Conservation (phyloP, 805 yeast genomes). For the Lipomyces yamadae region DNA sequence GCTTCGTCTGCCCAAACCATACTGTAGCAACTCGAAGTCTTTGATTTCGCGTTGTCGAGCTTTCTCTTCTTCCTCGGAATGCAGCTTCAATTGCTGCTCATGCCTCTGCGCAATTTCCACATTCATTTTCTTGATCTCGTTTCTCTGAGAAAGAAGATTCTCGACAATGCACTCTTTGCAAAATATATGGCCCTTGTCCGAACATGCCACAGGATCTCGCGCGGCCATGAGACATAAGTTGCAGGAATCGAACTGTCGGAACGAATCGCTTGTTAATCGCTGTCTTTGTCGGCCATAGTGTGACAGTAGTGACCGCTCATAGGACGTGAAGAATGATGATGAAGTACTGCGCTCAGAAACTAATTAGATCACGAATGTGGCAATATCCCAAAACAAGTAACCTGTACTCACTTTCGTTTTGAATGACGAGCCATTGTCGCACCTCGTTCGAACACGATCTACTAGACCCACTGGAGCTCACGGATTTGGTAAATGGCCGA, state of each 20-base stretch:
- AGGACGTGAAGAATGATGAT: constrained; percentile 34
- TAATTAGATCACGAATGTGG: background rate
- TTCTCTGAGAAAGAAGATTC: constrained; percentile 34
- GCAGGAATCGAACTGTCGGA: constrained; percentile 36
- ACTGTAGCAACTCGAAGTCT: constrained; percentile 30
- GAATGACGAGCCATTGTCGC: constrained; percentile 34
- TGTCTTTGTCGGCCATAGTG: constrained; percentile 36
- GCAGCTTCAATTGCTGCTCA: constrained; percentile 12
- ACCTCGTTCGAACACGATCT: background rate
- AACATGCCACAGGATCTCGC: constrained; percentile 38
- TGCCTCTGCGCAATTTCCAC: constrained; percentile 20
- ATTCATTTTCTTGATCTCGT: constrained; percentile 27
- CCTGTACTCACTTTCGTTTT: constrained; percentile 33
- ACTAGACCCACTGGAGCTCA: background rate
- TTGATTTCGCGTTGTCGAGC: constrained; percentile 14
- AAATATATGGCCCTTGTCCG: constrained; percentile 34
- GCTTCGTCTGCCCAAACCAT: constrained; percentile 11
- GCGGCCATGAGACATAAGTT: constrained; percentile 35
- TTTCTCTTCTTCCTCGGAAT: constrained; percentile 10
- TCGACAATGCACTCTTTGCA: constrained; percentile 36
- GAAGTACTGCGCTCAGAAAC: constrained; percentile 30
- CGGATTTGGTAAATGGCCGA: too few relatives aligned
- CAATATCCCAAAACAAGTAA: background rate
- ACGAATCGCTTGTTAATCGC: constrained; percentile 35
- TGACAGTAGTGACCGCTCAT: constrained; percentile 36